Base-by-base conservation (phyloP, 2,329 filamentous ascomycete genomes). In the Rhynchosporium agropyri region DNA sequence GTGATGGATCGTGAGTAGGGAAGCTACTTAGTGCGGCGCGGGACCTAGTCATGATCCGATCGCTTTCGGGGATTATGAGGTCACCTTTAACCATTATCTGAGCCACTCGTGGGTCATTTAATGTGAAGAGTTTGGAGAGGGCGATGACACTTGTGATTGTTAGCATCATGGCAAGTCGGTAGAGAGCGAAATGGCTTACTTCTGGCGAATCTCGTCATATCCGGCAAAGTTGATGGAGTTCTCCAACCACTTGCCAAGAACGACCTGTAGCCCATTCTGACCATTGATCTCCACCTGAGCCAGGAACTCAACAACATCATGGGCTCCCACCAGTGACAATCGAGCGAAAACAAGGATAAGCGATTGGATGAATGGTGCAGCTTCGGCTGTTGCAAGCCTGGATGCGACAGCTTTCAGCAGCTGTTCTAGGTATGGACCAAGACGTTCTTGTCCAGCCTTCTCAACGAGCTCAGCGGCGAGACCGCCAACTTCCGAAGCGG, bases 141-240 rank as follows among this genome's bases (percentile, higher is more conserved):
- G 95, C 95, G 70, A 97, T 94, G 63, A 97, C 91, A 73, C 90
- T 94, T 70, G 6, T 49, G 42, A 20, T 45, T 33, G 68, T 80
- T 72, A 79, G 77, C 55, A 65, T 58, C 20, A 28, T n/a, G 38
- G 8, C 26, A 49, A 15, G 13, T 6, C 38, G 51, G 9, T 28
- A 33, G 9, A 0, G n/a, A 1, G 7, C 33, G 33, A 36, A 28
- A 2, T 15, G 38, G 80, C 87, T 76, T 80, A 93, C 90, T 98
- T 99, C 76, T 97, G 92, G 70, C 93, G 86, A 70, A 98, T 98
- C 76, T 97, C 94, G 71, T 98, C 93, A 71, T 97, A 99, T 12
- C 95, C 95, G n/a, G 92, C 92, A 77, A 99, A 99, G 76, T 90
- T 96, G 76, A 96, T 85, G 3, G 92, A 97, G 77, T 98, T 97